phyloP scores from a whole-genome alignment of 2,329 filamentous ascomycete genomes.

The Cephalotrichum gorgonifer region DNA sequence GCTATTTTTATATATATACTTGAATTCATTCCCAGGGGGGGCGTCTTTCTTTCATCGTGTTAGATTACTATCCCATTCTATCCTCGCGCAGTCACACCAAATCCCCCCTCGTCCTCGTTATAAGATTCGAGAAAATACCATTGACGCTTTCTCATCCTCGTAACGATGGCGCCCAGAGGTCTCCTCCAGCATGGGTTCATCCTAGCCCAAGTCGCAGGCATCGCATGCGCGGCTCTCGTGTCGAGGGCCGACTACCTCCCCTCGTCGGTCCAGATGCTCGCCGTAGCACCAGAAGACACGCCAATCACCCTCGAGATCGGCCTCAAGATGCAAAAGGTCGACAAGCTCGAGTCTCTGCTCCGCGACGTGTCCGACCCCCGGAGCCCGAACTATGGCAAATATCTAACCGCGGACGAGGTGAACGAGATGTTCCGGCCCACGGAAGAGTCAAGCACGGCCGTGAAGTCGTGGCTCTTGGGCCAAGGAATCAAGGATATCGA shows the following conservation, averaged over 20 bases:
- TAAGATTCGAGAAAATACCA: no score
- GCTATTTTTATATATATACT: background rate
- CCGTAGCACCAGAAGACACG: background rate
- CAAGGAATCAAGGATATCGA: conserved; percentile 6
- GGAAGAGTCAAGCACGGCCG: conserved; percentile 10
- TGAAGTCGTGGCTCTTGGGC: conserved; percentile 13
- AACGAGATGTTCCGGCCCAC: conserved; percentile 14
- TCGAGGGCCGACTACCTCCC: conserved; percentile 2
- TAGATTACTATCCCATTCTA: no score
- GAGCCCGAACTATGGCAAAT: conserved; percentile 16
- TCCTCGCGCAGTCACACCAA: no score
- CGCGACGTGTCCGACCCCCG: conserved; percentile 13
- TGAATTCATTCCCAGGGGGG: no score
- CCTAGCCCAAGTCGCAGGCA: background rate
- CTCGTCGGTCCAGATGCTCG: conserved; percentile 1
- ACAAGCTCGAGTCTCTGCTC: conserved; percentile 14
- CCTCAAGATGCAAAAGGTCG: conserved; percentile 23
- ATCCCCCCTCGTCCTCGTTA: no score
- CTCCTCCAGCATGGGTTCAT: background rate
- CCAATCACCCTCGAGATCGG: conserved; percentile 6
- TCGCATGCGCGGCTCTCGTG: background rate
- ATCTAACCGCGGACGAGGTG: conserved; percentile 13
- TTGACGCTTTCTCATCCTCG: background rate
- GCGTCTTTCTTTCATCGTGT: no score
- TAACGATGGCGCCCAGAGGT: background rate